These are phyloP conservation scores for Lagenidium giganteum DNA, from an alignment of 352 stramenopile species.

Conservation along the genomic window DNA sequence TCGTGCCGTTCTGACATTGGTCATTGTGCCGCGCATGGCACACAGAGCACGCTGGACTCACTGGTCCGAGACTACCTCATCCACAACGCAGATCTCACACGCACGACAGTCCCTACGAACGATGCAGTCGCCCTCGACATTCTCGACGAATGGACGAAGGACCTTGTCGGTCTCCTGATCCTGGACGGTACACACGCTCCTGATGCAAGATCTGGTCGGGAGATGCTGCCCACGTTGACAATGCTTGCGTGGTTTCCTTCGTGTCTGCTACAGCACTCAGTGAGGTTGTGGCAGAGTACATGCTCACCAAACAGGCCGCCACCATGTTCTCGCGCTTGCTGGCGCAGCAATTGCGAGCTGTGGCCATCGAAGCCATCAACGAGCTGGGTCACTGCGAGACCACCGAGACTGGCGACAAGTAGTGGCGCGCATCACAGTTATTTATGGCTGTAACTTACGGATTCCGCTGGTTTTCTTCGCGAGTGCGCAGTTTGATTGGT, in stretches of 20 bases:
- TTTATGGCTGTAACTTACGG: too few relatives aligned
- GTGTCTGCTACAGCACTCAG: conserved; percentile 17
- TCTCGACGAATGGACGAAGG: conserved; percentile 24
- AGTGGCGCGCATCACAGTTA: neutral
- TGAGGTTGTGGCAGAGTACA: conserved; percentile 21
- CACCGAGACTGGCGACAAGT: neutral
- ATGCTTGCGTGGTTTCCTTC: neutral
- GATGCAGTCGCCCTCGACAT: conserved; percentile 26
- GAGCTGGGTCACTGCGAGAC: conserved; percentile 1
- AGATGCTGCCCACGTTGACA: too few relatives aligned
- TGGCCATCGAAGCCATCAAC: neutral
- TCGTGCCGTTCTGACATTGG: too few relatives aligned
- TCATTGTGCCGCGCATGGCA: neutral
- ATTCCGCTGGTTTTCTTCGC: too few relatives aligned
- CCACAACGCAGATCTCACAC: conserved; percentile 22
- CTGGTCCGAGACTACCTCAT: conserved; percentile 36
- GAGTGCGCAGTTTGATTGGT: too few relatives aligned
- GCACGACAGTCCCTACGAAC: conserved; percentile 12
- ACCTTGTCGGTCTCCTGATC: conserved; percentile 26
- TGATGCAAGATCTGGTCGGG: neutral
- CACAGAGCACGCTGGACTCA: conserved; percentile 18
- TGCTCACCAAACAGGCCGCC: conserved; percentile 3
- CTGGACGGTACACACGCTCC: conserved; percentile 22
- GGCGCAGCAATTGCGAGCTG: neutral
- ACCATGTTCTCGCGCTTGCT: neutral